These are phyloP conservation scores for Haberlea rhodopensis DNA, from an alignment of 257 asterid species.

Conservation along the genomic window DNA sequence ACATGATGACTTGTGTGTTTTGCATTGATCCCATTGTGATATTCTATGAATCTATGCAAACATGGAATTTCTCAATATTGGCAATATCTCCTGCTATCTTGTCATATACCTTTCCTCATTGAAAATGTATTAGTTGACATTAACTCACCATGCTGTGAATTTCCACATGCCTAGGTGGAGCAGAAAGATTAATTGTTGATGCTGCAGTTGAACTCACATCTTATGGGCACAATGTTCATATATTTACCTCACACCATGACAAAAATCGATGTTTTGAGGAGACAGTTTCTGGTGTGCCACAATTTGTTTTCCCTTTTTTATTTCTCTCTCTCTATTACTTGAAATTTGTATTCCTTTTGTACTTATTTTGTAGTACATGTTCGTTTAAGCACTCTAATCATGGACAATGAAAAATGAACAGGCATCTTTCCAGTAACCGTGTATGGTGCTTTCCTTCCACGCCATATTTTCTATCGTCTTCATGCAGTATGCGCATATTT, in stretches of 20 bases:
- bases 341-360: not conserved
- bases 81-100: slow-evolving; percentile 1
- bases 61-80: not conserved
- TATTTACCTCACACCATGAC: slow-evolving; percentile 95
- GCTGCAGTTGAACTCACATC: slow-evolving; percentile 90
- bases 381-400: slow-evolving; percentile 16
- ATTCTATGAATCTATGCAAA: slow-evolving; percentile 11
- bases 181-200: slow-evolving; percentile 93
- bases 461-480: slow-evolving; percentile 70
- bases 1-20: too few species aligned
- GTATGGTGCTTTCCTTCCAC: slow-evolving; percentile 81
- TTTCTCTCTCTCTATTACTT: not conserved
- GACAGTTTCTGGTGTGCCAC: slow-evolving; percentile 63
- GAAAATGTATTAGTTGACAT: not conserved
- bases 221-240: slow-evolving; percentile 69
- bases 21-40: slow-evolving; percentile 13
- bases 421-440: slow-evolving; percentile 77
- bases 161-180: slow-evolving; percentile 76
- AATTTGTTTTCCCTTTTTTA: slow-evolving; percentile 4
- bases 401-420: slow-evolving; percentile 27
- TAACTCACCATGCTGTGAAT: too few species aligned
- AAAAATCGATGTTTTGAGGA: slow-evolving; percentile 87
- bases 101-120: not conserved
- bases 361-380: not conserved
- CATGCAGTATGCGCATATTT: slow-evolving; percentile 92